Conservation (phyloP, 2,329 filamentous ascomycete species). For the Pseudocercospora musae region DNA sequence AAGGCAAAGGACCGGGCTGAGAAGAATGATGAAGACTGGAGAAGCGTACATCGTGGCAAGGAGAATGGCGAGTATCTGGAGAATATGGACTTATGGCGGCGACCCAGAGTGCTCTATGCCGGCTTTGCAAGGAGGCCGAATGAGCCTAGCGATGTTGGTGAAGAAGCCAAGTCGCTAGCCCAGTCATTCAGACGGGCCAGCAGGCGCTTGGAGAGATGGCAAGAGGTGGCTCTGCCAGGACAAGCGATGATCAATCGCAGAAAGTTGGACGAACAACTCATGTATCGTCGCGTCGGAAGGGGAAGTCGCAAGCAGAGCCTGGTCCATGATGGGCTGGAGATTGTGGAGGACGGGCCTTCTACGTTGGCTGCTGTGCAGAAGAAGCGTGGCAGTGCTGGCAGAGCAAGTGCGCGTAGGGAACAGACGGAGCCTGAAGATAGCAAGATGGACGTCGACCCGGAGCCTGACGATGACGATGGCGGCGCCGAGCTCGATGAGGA, state of each 20-base stretch:
- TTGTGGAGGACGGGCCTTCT: conserved; percentile 15
- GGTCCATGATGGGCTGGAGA: conserved; percentile 20
- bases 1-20: conserved; percentile 30
- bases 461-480: conserved; percentile 27
- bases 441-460: conserved; percentile 25
- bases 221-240: conserved; percentile 38
- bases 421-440: not conserved
- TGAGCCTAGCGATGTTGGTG: conserved; percentile 72
- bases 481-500: conserved; percentile 37
- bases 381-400: conserved; percentile 10
- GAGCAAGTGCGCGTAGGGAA: conserved; percentile 11
- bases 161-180: conserved; percentile 65
- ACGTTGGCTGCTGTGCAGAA: conserved; percentile 19
- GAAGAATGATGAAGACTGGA: conserved; percentile 38
- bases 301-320: conserved; percentile 16
- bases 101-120: conserved; percentile 29
- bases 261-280: conserved; percentile 18
- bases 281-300: not conserved
- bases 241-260: conserved; percentile 28
- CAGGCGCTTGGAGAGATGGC: conserved; percentile 69
- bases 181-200: conserved; percentile 62
- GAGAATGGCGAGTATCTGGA: conserved; percentile 27
- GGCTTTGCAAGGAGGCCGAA: conserved; percentile 59
- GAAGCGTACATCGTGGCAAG: conserved; percentile 28
- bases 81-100: conserved; percentile 24